Base-by-base conservation (phyloP, 495 filamentous ascomycete genomes). In the Podospora anserina region DNA sequence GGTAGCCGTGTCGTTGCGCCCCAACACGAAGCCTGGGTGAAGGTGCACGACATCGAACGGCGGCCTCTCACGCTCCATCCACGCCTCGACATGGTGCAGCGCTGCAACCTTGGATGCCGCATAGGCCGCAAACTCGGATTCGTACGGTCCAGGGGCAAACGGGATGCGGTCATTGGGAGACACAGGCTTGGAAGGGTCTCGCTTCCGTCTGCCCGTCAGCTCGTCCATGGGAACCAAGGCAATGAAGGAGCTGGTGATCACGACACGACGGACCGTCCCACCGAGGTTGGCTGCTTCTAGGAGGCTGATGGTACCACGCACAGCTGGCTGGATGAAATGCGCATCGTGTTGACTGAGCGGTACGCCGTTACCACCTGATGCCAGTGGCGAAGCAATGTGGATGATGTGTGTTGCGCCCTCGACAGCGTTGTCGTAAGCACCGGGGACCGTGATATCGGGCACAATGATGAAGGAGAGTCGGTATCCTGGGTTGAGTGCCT, bases 231-330 rank as follows among this genome's bases (percentile, higher is more conserved):
- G 73, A 13, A 75, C 67, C 15, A 77, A 75, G 5, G 82, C 70
- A 1, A 81, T 79, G 9, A 80, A 77, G 28, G 80, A 80, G 65
- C 81, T 83, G 30, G 83, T 84, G 66, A 83, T 77, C 30, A 80
- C 88, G 5, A 95, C 88, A 32, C 89, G 82, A 75, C 90, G 90
- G 54, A 96, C 73, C 16, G 72, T 72, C 15, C 87, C 89, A 5
- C 84, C 88, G 69, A 80, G 78, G 63, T 86, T 82, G 70, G 92
- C 86, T 0, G 89, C 87, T 64, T 89, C 87, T 57, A 96, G 77
- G 49, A 95, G 86, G 55, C 88, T 88, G 4, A 88, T 86, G 7
- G 92, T 96, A 53, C 92, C 91, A 68, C 86, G 88, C 69, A 92
- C 84, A 0, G 89, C 89, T 2, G 90, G 88, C 63, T 91, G 88